phyloP scores from a whole-genome alignment of 2,329 filamentous ascomycete genomes.

The Neopestalotiopsis clavispora region DNA sequence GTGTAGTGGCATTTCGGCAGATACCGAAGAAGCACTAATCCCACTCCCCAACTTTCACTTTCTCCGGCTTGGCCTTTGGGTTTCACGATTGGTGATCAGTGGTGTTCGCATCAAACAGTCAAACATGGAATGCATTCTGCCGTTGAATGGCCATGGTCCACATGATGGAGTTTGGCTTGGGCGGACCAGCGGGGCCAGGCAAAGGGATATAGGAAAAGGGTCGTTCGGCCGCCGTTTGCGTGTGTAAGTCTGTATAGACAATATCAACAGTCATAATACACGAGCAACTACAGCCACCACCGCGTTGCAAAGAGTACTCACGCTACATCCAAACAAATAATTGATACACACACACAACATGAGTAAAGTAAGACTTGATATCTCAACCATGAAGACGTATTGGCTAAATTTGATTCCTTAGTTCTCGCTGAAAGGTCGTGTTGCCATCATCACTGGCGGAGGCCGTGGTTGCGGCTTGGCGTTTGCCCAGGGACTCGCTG shows the following conservation, averaged over 20 bases:
- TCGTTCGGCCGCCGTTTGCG: too few relatives aligned
- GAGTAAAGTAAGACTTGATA: neutral
- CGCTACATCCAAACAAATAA: neutral
- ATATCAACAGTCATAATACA: neutral
- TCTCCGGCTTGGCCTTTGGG: neutral
- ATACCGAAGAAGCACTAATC: neutral
- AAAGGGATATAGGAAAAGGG: too few relatives aligned
- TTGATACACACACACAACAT: neutral
- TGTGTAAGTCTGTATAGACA: neutral
- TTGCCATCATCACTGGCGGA: constrained; percentile 51
- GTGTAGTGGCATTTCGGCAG: neutral
- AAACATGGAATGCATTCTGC: neutral
- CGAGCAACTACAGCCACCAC: too few relatives aligned
- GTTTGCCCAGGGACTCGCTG: constrained; percentile 49
- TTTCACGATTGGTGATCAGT: neutral
- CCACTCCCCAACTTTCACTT: constrained; percentile 8
- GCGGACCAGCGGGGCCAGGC: neutral
- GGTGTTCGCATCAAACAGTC: neutral
- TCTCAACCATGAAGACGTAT: neutral
- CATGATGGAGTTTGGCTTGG: neutral
- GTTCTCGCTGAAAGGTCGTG: constrained; percentile 55
- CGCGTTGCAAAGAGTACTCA: too few relatives aligned
- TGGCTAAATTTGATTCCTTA: constrained; percentile 23
- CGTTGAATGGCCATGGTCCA: neutral
- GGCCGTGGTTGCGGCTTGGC: constrained; percentile 50